Conservation (phyloP, 2,329 filamentous ascomycete species). For the Didymella sp. region DNA sequence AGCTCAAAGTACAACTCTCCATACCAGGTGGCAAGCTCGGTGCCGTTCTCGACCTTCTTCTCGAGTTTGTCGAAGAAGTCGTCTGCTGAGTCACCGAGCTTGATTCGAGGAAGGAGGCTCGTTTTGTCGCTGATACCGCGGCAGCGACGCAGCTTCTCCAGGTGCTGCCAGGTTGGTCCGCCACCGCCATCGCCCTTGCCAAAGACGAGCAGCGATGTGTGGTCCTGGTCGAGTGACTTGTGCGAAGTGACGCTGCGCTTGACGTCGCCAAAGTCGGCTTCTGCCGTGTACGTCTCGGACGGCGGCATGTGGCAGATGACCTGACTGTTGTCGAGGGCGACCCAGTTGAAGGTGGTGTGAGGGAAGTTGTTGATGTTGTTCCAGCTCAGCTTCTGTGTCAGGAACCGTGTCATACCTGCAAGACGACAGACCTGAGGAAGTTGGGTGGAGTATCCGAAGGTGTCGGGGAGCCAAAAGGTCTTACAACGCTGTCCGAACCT, state of each 20-base stretch:
- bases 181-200: conserved; percentile 97
- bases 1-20: conserved; percentile 98
- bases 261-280: conserved; percentile 93
- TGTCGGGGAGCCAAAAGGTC: conserved; percentile 98
- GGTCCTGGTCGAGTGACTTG: conserved; percentile 94
- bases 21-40: conserved; percentile 91
- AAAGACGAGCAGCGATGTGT: conserved; percentile 88
- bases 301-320: conserved; percentile 98
- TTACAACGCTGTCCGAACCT: conserved; percentile 86
- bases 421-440: conserved; percentile 91
- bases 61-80: conserved; percentile 91
- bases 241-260: conserved; percentile 88
- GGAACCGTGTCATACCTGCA: conserved; percentile 95
- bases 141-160: conserved; percentile 92
- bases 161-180: conserved; percentile 89
- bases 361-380: conserved; percentile 99
- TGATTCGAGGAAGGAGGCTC: conserved; percentile 82
- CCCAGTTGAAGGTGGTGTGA: conserved; percentile 99
- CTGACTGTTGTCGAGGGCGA: conserved; percentile 91
- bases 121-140: conserved; percentile 89
- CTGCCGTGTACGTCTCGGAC: conserved; percentile 91
- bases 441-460: conserved; percentile 96
- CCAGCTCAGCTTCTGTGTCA: conserved; percentile 99
- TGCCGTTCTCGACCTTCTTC: conserved; percentile 71
- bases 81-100: conserved; percentile 88